These are phyloP conservation scores for Dactylis glomerata DNA, from an alignment of 176 grass and related monocot genomes.

Conservation along the genomic window DNA sequence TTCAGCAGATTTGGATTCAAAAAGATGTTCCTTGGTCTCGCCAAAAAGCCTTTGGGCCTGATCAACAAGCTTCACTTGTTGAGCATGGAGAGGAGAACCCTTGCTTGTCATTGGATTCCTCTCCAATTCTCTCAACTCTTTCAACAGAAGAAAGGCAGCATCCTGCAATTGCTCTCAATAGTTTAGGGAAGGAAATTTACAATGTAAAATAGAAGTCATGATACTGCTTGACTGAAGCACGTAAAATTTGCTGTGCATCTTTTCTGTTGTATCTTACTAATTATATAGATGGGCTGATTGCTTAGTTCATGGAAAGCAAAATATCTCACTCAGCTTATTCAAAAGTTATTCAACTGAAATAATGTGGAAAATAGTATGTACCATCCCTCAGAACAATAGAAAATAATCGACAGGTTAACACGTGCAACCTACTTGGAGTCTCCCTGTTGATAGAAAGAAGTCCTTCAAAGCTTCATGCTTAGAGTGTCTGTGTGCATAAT, in stretches of 20 bases:
- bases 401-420: constrained; percentile 14
- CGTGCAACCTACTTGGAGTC: constrained; percentile 73
- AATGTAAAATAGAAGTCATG: constrained; percentile 5
- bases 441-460: constrained; percentile 90
- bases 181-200: constrained; percentile 10
- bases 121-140: constrained; percentile 86
- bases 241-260: constrained; percentile 1
- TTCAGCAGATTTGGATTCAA: constrained; percentile 87
- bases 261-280: constrained; percentile 9
- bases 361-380: constrained; percentile 6
- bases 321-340: background rate
- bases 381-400: constrained; percentile 25
- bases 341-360: constrained; percentile 14
- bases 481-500: constrained; percentile 56
- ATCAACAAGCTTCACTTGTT: constrained; percentile 75
- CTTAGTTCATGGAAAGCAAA: constrained; percentile 24
- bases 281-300: constrained; percentile 5
- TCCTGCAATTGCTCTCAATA: constrained; percentile 60
- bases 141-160: constrained; percentile 92
- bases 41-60: constrained; percentile 86
- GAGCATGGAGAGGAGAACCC: constrained; percentile 81
- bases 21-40: constrained; percentile 89
- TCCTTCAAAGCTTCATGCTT: constrained; percentile 98
- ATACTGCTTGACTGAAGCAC: background rate
- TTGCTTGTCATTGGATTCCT: constrained; percentile 93